Evolutionary conservation across 306 rosid species (phyloP).

Genomic region (Quercus berberidifolia): DNA sequence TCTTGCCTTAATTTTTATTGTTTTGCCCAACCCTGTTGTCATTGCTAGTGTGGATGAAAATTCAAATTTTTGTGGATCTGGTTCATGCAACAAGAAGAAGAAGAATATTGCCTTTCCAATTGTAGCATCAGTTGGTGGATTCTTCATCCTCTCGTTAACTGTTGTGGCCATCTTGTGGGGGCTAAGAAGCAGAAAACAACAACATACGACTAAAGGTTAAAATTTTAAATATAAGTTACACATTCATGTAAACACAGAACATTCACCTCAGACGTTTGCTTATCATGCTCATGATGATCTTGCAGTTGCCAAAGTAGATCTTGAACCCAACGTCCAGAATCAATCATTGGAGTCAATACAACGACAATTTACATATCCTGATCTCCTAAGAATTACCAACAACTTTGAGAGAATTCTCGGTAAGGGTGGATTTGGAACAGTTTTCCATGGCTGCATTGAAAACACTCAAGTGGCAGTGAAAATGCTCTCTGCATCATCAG

Average conservation of each 20-base stretch:
- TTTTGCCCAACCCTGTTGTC: neutral
- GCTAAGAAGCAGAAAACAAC: conserved; percentile 19
- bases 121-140: conserved; percentile 42
- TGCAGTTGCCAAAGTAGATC: conserved; percentile 1
- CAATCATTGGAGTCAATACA: conserved; percentile 9
- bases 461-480: conserved; percentile 53
- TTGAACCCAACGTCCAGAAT: neutral
- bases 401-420: conserved; percentile 41
- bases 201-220: neutral
- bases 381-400: conserved; percentile 39
- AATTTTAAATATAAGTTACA: no score
- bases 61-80: conserved; percentile 30
- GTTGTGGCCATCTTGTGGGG: conserved; percentile 15
- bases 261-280: no score
- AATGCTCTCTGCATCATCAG: conserved; percentile 42
- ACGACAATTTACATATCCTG: conserved; percentile 36
- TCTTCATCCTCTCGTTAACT: conserved; percentile 21
- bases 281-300: no score
- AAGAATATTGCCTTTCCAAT: conserved; percentile 23
- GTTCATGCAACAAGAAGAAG: conserved; percentile 20
- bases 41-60: conserved; percentile 34
- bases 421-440: conserved; percentile 50
- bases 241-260: no score
- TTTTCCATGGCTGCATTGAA: conserved; percentile 41
- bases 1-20: no score